A percentile compares a stretch with the other conserved stretches of the same genome.
phyloP scores from a whole-genome alignment of 2,329 filamentous ascomycete genomes.

The Teratosphaeria nubilosa region DNA sequence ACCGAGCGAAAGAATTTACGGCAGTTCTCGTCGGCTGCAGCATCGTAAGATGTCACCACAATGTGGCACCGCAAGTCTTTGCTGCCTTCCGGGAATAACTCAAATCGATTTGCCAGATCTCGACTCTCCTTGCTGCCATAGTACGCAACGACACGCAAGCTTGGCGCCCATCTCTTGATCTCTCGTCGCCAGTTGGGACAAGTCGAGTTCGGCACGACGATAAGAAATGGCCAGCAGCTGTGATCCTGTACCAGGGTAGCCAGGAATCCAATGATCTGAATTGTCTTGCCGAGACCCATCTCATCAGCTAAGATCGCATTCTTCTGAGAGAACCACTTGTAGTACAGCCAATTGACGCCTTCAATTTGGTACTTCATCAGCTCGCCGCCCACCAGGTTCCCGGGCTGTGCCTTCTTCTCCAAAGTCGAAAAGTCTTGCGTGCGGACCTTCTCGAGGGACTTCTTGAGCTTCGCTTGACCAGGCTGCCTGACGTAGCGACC shows the following conservation, averaged over 20 bases:
- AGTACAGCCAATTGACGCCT: slow-evolving; percentile 89
- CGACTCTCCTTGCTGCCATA: slow-evolving; percentile 70
- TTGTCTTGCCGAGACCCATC: slow-evolving; percentile 96
- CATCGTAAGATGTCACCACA: slow-evolving; percentile 91
- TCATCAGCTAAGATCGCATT: slow-evolving; percentile 93
- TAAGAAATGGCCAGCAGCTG: slow-evolving; percentile 79
- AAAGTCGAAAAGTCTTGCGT: slow-evolving; percentile 56
- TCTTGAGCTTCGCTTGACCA: slow-evolving; percentile 45
- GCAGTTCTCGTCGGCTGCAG: slow-evolving; percentile 67
- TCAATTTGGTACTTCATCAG: slow-evolving; percentile 92
- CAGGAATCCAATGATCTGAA: slow-evolving; percentile 79
- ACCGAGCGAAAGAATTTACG: slow-evolving; percentile 57
- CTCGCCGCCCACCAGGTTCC: slow-evolving; percentile 62
- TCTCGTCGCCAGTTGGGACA: slow-evolving; percentile 97
- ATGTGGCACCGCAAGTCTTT: slow-evolving; percentile 75
- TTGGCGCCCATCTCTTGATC: slow-evolving; percentile 86
- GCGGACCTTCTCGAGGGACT: slow-evolving; percentile 60
- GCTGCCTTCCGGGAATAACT: slow-evolving; percentile 62
- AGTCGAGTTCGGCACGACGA: slow-evolving; percentile 90
- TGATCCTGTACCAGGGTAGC: slow-evolving; percentile 53
- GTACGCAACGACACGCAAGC: slow-evolving; percentile 80
- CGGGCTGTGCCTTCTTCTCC: slow-evolving; percentile 62
- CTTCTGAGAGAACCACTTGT: slow-evolving; percentile 70
- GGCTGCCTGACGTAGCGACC: slow-evolving; percentile 63
- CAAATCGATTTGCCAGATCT: slow-evolving; percentile 66